Percentiles rank a stretch among this genome's conserved stretches.
Conservation (phyloP, 2,329 filamentous ascomycete genomes). For the Cytospora piceae region DNA sequence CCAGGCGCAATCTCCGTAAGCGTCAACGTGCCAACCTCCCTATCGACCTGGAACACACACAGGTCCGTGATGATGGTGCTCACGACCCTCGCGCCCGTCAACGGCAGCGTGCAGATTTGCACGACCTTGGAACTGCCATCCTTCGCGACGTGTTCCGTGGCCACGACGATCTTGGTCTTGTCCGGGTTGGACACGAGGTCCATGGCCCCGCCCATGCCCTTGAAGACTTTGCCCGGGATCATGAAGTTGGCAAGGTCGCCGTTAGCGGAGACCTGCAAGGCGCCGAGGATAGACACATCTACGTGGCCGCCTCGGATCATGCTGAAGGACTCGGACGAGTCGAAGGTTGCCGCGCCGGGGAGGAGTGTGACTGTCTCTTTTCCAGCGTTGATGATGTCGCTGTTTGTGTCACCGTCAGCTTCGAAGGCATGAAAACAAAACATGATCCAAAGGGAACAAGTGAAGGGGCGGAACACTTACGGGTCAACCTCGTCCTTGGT, state of each 20-base stretch:
- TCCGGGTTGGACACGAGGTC: constrained; percentile 73
- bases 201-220: constrained; percentile 85
- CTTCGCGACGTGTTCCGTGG: constrained; percentile 72
- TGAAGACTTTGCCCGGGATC: constrained; percentile 85
- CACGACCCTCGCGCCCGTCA: constrained; percentile 69
- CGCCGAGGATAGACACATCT: constrained; percentile 81
- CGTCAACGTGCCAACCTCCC: constrained; percentile 62
- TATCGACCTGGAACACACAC: constrained; percentile 72
- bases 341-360: constrained; percentile 76
- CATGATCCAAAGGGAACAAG: neutral
- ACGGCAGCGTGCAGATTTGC: constrained; percentile 63
- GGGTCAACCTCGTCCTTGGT: constrained; percentile 72
- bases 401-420: constrained; percentile 31
- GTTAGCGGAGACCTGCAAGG: constrained; percentile 76
- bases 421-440: neutral
- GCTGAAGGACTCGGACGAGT: constrained; percentile 79
- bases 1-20: constrained; percentile 73
- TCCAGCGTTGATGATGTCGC: constrained; percentile 81
- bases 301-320: constrained; percentile 89
- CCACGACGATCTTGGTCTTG: constrained; percentile 70
- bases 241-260: constrained; percentile 89
- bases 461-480: constrained; percentile 36
- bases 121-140: constrained; percentile 70
- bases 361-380: constrained; percentile 85
- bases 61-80: constrained; percentile 76